Evolutionary conservation across 2,329 filamentous ascomycete genomes (phyloP).

Genomic region (Balansia obtecta): DNA sequence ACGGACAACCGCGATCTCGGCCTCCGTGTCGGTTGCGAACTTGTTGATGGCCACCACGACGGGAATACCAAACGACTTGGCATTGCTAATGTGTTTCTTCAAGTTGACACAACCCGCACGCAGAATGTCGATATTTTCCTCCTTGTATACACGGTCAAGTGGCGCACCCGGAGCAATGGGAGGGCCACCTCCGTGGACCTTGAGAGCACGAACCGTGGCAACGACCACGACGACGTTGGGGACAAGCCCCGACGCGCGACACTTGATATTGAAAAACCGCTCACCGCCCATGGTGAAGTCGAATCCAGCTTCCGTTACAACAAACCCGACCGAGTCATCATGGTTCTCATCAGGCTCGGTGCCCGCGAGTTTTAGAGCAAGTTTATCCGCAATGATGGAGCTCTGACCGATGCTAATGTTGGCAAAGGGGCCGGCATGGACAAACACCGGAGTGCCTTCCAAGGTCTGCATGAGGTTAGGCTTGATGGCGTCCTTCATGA

Average conservation of each 20-base stretch:
- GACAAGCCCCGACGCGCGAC: constrained; percentile 80
- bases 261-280: constrained; percentile 99
- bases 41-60: constrained; percentile 97
- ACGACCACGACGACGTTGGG: constrained; percentile 93
- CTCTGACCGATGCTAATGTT: constrained; percentile 98
- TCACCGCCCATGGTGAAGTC: constrained; percentile 99
- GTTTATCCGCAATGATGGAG: constrained; percentile 86
- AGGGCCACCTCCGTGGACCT: constrained; percentile 95
- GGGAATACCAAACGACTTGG: constrained; percentile 77
- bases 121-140: constrained; percentile 87
- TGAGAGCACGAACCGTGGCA: constrained; percentile 86
- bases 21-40: constrained; percentile 86
- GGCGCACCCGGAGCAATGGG: constrained; percentile 78
- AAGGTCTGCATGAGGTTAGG: constrained; percentile 98
- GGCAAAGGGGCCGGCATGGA: constrained; percentile 93
- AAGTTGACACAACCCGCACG: constrained; percentile 87
- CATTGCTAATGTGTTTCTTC: constrained; percentile 89
- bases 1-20: constrained; percentile 77
- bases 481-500: constrained; percentile 98
- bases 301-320: constrained; percentile 94
- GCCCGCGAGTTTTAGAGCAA: constrained; percentile 89
- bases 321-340: constrained; percentile 73
- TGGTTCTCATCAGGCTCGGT: constrained; percentile 87
- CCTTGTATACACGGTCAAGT: constrained; percentile 77
- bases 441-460: constrained; percentile 93